phyloP scores from a whole-genome alignment of 768 basidiomycete species.

The Hygrocybe punicea region DNA sequence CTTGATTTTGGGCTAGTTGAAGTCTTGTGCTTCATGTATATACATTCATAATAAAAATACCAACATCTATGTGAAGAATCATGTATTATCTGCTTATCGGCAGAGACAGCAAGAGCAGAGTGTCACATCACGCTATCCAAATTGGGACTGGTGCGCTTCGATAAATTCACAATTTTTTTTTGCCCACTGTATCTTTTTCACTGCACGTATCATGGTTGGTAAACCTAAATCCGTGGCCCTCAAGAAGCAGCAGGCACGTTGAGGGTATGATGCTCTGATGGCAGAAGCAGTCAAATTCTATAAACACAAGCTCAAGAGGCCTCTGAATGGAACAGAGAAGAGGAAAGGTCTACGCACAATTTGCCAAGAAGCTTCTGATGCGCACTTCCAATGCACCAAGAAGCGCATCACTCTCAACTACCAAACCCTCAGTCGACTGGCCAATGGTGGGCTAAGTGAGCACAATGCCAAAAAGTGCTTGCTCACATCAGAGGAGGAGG shows the following conservation, averaged over 20 bases:
- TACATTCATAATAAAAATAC: neutral
- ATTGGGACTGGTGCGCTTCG: neutral
- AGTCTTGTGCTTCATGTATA: neutral
- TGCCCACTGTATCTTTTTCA: neutral
- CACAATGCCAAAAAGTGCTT: too few relatives aligned
- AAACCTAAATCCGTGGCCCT: conserved; percentile 14
- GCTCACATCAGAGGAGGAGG: too few relatives aligned
- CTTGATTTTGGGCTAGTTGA: neutral
- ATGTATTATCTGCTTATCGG: too few relatives aligned
- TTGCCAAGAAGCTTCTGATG: too few relatives aligned
- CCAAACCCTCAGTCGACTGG: too few relatives aligned
- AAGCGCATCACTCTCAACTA: too few relatives aligned
- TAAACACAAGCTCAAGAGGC: neutral
- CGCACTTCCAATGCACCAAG: too few relatives aligned
- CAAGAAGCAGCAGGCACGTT: conserved; percentile 7
- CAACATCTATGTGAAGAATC: neutral
- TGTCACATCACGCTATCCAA: neutral
- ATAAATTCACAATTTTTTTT: neutral
- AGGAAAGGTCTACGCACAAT: too few relatives aligned
- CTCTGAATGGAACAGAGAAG: neutral
- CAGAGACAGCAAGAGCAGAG: neutral
- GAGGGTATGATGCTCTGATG: neutral
- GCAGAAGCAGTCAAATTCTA: conserved; percentile 5
- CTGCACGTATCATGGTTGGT: neutral
- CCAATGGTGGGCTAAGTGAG: too few relatives aligned